These are phyloP conservation scores for Starmerella khaoyaiensis DNA, from an alignment of 805 yeast species.

Conservation along the genomic window DNA sequence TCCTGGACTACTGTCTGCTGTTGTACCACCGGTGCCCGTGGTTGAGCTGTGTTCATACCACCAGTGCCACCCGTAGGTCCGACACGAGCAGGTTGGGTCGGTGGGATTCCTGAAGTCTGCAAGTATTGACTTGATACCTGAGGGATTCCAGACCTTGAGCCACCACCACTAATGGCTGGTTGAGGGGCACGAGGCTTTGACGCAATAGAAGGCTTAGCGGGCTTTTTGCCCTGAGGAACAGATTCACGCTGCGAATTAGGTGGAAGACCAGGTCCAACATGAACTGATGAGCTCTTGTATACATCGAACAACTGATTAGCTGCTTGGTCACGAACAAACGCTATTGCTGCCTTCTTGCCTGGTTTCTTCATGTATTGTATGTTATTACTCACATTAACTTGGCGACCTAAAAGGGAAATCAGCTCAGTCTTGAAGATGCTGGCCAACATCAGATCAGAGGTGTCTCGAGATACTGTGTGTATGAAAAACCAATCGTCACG, in stretches of 20 bases:
- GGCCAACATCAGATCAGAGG: conserved; percentile 71
- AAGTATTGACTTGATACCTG: conserved; percentile 16
- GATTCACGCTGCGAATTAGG: conserved; percentile 56
- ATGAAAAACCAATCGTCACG: conserved; percentile 92
- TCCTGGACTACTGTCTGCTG: conserved; percentile 17
- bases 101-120: conserved; percentile 21
- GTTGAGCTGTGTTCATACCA: conserved; percentile 23
- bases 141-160: conserved; percentile 11
- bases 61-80: conserved; percentile 14
- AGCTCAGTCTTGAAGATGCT: conserved; percentile 82
- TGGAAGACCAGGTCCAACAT: conserved; percentile 64
- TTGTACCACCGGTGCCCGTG: conserved; percentile 11
- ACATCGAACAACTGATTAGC: conserved; percentile 61
- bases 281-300: conserved; percentile 81
- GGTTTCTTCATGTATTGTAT: conserved; percentile 84
- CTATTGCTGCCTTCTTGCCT: conserved; percentile 60
- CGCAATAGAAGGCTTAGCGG: conserved; percentile 11
- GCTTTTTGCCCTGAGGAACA: conserved; percentile 43
- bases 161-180: conserved; percentile 7
- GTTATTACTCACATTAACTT: conserved; percentile 54
- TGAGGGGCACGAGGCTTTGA: background rate
- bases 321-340: conserved; percentile 43
- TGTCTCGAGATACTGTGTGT: conserved; percentile 36
- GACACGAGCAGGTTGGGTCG: conserved; percentile 16
- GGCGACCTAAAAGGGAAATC: conserved; percentile 34